These are phyloP conservation scores for Abrus precatorius DNA, from an alignment of 306 rosid species.

Conservation along the genomic window DNA sequence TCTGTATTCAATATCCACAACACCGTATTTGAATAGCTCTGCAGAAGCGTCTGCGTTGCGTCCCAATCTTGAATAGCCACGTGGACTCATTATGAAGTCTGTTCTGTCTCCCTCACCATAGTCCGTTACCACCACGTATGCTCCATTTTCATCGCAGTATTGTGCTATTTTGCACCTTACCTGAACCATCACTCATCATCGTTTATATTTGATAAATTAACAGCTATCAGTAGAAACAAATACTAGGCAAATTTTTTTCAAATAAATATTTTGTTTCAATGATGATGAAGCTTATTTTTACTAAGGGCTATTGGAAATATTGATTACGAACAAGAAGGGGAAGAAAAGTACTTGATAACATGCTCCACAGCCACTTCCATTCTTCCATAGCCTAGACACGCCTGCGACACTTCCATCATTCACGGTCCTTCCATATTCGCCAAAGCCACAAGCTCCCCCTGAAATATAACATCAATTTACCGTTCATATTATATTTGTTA, in stretches of 20 bases:
- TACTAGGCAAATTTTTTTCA: neutral
- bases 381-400: slow-evolving; percentile 71
- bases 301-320: neutral
- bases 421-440: slow-evolving; percentile 79
- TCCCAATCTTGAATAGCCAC: slow-evolving; percentile 48
- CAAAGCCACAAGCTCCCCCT: slow-evolving; percentile 95
- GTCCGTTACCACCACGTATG: slow-evolving; percentile 59
- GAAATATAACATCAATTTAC: slow-evolving; percentile 16
- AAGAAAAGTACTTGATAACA: slow-evolving; percentile 72
- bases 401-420: slow-evolving; percentile 83
- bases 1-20: slow-evolving; percentile 55
- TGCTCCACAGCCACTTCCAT: slow-evolving; percentile 88
- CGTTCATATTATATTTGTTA: slow-evolving; percentile 15
- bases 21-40: slow-evolving; percentile 55
- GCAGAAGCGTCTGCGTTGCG: slow-evolving; percentile 47
- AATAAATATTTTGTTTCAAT: neutral
- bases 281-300: neutral
- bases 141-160: slow-evolving; percentile 55
- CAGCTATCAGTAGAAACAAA: neutral
- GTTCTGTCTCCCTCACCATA: slow-evolving; percentile 61
- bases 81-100: slow-evolving; percentile 59
- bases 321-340: neutral
- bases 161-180: slow-evolving; percentile 55
- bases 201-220: neutral
- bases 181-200: slow-evolving; percentile 42